Conservation (phyloP, 2,329 filamentous ascomycete genomes). For the Trichoderma sp. region DNA sequence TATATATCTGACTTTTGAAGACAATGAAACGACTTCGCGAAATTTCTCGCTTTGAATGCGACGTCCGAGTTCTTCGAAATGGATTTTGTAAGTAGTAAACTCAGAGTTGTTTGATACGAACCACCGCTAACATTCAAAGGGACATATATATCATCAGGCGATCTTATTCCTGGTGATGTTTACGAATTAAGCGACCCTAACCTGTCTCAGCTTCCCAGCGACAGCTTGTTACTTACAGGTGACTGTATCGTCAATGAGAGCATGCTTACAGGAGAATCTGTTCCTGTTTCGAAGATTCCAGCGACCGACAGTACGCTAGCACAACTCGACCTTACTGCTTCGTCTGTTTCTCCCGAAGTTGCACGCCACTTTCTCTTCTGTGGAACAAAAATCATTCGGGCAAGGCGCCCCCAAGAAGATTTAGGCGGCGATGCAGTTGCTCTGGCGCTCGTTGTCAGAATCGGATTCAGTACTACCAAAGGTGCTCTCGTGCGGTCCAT, state of each 20-base stretch:
- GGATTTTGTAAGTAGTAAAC: conserved; percentile 72
- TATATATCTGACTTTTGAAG: conserved; percentile 37
- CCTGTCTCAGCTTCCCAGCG: conserved; percentile 83
- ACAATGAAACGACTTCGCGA: conserved; percentile 91
- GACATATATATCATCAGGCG: conserved; percentile 82
- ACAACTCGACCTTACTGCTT: conserved; percentile 73
- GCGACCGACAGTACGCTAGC: conserved; percentile 78
- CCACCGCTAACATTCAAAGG: conserved; percentile 38
- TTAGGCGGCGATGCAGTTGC: conserved; percentile 86
- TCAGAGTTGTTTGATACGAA: background rate
- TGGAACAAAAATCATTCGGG: conserved; percentile 92
- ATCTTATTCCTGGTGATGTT: conserved; percentile 92
- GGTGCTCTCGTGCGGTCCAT: conserved; percentile 94
- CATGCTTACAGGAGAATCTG: conserved; percentile 97
- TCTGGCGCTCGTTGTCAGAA: conserved; percentile 87
- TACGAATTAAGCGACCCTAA: conserved; percentile 96
- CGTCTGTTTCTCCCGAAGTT: conserved; percentile 78
- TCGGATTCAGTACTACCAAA: conserved; percentile 97
- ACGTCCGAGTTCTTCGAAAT: conserved; percentile 88
- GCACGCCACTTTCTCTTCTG: conserved; percentile 91
- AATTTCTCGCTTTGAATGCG: conserved; percentile 92
- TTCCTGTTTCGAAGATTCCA: conserved; percentile 91
- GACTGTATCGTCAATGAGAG: conserved; percentile 99
- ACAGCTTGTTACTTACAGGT: conserved; percentile 86
- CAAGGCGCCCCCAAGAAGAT: conserved; percentile 82